Base-by-base conservation (phyloP, 2,329 filamentous ascomycete genomes). In the Didymella keratinophila region DNA sequence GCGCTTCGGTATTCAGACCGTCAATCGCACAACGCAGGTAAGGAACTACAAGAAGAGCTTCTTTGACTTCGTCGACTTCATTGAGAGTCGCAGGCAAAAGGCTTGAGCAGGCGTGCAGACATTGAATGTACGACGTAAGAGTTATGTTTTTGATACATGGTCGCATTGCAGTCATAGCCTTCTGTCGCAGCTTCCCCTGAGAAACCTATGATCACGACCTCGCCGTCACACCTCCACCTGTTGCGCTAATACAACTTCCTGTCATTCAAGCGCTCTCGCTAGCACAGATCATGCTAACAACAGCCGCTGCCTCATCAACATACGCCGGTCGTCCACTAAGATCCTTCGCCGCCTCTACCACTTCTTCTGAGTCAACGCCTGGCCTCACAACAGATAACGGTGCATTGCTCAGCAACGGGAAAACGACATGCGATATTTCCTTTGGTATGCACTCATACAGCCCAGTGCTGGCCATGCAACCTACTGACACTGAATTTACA, bases 21-120 rank as follows among this genome's bases (percentile, higher is more conserved):
- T 87, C 1, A 85, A 86, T 61, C 75, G 79, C 4, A 84, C 83
- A 3, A 83, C 80, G 3, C 79, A 83, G 68, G 76, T 81, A 60
- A 70, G 84, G 23, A 69, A 76, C 37, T 86, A 81, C 52, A 87
- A 86, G 75, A 84, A 84, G 76, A 85, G 83, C 48, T 84, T 86
- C 64, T 86, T 86, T 64, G 84, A 86, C 52, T 69, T 83, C 64
- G 82, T 86, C 16, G 82, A 86, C 64, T 85, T 85, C 57, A 71
- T 84, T 8, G 71, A 71, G 52, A 72, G 69, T 21, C 37, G 56
- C 2, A 45, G 56, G 21, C 56, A 58, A 25, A 51, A 42, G 14
- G 20, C 7, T 21, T 37, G 25, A 30, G 20, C 12, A 7, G 25
- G n/a, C 10, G 34, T 8, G n/a, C 3, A 27, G 21, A n/a, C 27